These are phyloP conservation scores for Megacollybia marginata DNA, from an alignment of 768 basidiomycete species.

Conservation along the genomic window DNA sequence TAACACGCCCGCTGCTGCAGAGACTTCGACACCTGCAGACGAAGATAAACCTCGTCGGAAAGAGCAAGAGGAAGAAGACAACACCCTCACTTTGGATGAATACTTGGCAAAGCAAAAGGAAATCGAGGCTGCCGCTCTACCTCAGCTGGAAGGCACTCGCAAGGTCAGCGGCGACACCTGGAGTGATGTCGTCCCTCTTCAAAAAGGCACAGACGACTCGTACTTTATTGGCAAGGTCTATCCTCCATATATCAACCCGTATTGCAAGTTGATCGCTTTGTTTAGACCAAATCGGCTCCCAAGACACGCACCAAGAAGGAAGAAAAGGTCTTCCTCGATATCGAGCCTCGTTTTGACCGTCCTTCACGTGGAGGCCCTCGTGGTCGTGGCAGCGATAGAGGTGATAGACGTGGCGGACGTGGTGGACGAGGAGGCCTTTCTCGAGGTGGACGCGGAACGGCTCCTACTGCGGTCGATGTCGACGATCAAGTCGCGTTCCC, in stretches of 20 bases:
- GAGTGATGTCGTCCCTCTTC: slow-evolving; percentile 62
- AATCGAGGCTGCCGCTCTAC: slow-evolving; percentile 44
- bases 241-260: slow-evolving; percentile 1
- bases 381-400: slow-evolving; percentile 41
- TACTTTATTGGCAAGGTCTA: slow-evolving; percentile 91
- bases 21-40: slow-evolving; percentile 15
- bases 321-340: slow-evolving; percentile 88
- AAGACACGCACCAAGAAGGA: slow-evolving; percentile 75
- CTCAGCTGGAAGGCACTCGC: slow-evolving; percentile 72
- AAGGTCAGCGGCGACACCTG: slow-evolving; percentile 81
- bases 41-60: slow-evolving; percentile 30
- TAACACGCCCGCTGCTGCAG: slow-evolving; percentile 21
- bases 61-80: slow-evolving; percentile 83
- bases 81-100: slow-evolving; percentile 90
- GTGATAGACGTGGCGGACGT: background rate
- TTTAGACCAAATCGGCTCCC: slow-evolving; percentile 54
- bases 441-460: slow-evolving; percentile 30
- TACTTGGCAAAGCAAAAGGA: slow-evolving; percentile 81
- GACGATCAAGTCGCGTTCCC: slow-evolving; percentile 87
- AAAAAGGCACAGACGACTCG: slow-evolving; percentile 58
- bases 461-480: slow-evolving; percentile 48
- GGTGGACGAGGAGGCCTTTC: slow-evolving; percentile 39
- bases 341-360: slow-evolving; percentile 84
- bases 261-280: slow-evolving; percentile 4
- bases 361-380: slow-evolving; percentile 65